Evolutionary conservation across 306 rosid genomes (phyloP), one percentile per base, ranked within the genome.

Genomic region (Begonia fuchsioides): DNA sequence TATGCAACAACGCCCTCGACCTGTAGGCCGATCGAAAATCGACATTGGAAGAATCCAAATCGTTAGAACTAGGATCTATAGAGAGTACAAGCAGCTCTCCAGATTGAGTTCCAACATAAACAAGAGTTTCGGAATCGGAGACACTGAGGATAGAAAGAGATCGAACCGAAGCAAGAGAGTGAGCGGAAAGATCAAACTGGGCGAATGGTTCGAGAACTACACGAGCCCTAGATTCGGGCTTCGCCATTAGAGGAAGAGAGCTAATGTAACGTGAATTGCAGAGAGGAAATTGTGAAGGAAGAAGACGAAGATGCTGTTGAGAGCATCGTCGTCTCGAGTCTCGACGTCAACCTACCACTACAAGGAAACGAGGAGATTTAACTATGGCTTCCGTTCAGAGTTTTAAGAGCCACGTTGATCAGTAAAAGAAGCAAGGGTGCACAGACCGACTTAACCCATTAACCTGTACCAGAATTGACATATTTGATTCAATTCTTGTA

Each of bases 181-280:
- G 72, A 20, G 58, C 55, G 39, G 78, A 69, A 50, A 84, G 60
- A 49, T 81, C 83, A 52, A 71, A 79, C 52, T 78, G 74, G 13
- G 82, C 71, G 54, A 70, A 59, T n/a, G 84, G 87, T 59, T 85
- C 93, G 15, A 90, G 60, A 43, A 90, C 92, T 43, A 72, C 71
- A 44, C 92, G 84, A 68, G 56, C 66, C 54, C 70, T 66, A 38
- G 64, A 39, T 59, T 88, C 75, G 17, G 66, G 35, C 68, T 74
- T 72, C 2, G 77, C 76, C 93, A 83, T 83, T 54, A 32, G 56
- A 18, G 55, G 11, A 38, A 49, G 17, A 39, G 50, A 47, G 20
- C 17, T 47, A 16, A 6, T 15, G 50, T n/a, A 41, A 41, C 3
- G 45, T 41, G 12, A 41, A 41, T 41, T 41, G 45, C 45, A 41